Conservation (phyloP, 352 stramenopile species). For the Hyaloperonospora brassicae region DNA sequence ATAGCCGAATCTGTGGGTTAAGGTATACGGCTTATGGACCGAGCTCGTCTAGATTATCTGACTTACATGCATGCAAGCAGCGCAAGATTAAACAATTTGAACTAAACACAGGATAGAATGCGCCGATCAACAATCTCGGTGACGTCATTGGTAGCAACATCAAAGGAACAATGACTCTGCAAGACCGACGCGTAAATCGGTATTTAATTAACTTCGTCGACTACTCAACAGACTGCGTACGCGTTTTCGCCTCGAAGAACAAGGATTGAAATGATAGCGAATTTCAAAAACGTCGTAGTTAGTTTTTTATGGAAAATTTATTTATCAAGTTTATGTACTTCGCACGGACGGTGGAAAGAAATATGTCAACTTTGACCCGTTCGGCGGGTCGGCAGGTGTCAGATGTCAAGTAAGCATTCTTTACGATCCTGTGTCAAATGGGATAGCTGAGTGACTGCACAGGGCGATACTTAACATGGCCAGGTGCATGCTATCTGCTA, state of each 20-base stretch:
- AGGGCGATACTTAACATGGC: no score
- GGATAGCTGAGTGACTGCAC: no score
- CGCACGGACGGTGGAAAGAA: no score
- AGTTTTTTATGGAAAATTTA: no score
- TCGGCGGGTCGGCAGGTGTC: no score
- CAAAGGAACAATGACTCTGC: conserved; percentile 6
- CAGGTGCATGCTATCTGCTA: no score
- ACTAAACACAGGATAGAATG: conserved; percentile 6
- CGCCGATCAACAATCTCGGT: conserved; percentile 14
- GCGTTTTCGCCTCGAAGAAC: conserved; percentile 4
- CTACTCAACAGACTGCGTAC: conserved; percentile 10
- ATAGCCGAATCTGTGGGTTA: background rate
- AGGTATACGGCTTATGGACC: conserved; percentile 1
- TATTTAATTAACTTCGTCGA: conserved; percentile 10
- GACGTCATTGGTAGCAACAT: conserved; percentile 7
- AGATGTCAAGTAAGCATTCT: no score
- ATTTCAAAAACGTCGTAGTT: no score
- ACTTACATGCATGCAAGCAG: conserved; percentile 16
- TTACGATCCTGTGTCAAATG: no score
- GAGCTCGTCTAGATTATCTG: conserved; percentile 4
- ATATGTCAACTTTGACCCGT: no score
- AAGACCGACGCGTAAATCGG: conserved; percentile 3
- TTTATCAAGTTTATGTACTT: no score
- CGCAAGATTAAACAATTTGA: conserved; percentile 4
- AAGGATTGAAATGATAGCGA: no score